Conservation (phyloP, 768 basidiomycete genomes). For the Auricularia sp. region DNA sequence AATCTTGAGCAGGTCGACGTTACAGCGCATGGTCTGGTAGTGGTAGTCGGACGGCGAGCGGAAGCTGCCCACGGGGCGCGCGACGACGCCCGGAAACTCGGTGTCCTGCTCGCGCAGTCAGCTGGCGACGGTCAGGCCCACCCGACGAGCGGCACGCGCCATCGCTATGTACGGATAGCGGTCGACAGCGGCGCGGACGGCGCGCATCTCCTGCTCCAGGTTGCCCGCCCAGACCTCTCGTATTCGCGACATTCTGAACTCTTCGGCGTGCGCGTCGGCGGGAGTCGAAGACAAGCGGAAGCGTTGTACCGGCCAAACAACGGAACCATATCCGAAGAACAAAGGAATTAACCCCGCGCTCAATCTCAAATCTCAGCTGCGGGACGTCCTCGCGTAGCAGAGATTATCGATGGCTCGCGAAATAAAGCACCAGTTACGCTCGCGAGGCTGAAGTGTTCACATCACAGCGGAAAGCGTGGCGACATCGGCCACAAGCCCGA, state of each 20-base stretch:
- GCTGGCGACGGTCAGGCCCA: conserved; percentile 15
- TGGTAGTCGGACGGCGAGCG: conserved; percentile 97
- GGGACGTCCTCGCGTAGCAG: no score
- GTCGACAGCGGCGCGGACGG: conserved; percentile 79
- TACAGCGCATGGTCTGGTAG: conserved; percentile 99
- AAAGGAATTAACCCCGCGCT: no score
- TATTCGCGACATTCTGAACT: conserved; percentile 30
- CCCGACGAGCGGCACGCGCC: conserved; percentile 27
- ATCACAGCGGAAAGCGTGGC: no score
- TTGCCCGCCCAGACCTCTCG: conserved; percentile 93
- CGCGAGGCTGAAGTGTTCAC: no score
- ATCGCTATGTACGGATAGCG: conserved; percentile 91
- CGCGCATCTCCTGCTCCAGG: conserved; percentile 85
- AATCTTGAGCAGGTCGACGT: conserved; percentile 95
- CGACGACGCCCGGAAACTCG: conserved; percentile 97
- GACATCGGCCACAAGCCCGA: no score
- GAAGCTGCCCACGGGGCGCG: conserved; percentile 91
- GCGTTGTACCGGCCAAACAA: no score
- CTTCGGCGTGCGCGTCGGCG: neutral
- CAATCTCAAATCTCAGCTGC: no score
- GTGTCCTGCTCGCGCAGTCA: conserved; percentile 58
- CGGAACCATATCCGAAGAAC: no score
- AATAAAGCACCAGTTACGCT: no score
- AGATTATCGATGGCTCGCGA: no score
- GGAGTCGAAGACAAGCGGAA: no score